Evolutionary conservation across 202 grass and related monocot species (phyloP).

Genomic region (Alloteropsis angusta): DNA sequence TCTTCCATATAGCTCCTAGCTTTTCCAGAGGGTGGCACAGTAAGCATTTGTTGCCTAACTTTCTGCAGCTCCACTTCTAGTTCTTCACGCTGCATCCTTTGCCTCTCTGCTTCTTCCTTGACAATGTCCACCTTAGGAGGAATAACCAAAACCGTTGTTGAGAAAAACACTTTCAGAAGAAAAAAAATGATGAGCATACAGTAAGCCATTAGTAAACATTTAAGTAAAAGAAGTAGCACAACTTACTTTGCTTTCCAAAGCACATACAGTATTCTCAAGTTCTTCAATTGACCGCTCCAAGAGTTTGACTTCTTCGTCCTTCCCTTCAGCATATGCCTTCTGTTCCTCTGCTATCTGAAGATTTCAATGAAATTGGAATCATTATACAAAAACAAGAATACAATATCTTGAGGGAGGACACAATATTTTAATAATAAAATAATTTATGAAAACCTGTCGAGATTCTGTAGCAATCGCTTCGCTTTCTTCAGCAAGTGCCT

Average conservation of each 20-base stretch:
- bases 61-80: conserved; percentile 73
- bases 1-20: conserved; percentile 21
- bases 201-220: not conserved
- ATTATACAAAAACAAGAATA: conserved; percentile 5
- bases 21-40: conserved; percentile 32
- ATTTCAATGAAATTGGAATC: conserved; percentile 1
- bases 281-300: conserved; percentile 78
- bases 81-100: conserved; percentile 60
- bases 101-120: conserved; percentile 68
- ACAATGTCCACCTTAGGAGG: conserved; percentile 56
- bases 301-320: conserved; percentile 87
- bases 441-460: conserved; percentile 50
- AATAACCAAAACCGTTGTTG: not conserved
- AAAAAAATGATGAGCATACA: not conserved
- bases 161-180: not conserved
- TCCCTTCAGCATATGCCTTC: conserved; percentile 64
- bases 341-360: conserved; percentile 72
- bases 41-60: conserved; percentile 61
- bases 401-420: not conserved
- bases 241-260: conserved; percentile 76
- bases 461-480: conserved; percentile 84
- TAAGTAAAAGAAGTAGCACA: conserved; percentile 16
- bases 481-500: conserved; percentile 77
- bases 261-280: conserved; percentile 76
- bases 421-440: conserved; percentile 14